Conservation (phyloP, 2,329 filamentous ascomycete genomes). For the Aspergillus quadricinctus region DNA sequence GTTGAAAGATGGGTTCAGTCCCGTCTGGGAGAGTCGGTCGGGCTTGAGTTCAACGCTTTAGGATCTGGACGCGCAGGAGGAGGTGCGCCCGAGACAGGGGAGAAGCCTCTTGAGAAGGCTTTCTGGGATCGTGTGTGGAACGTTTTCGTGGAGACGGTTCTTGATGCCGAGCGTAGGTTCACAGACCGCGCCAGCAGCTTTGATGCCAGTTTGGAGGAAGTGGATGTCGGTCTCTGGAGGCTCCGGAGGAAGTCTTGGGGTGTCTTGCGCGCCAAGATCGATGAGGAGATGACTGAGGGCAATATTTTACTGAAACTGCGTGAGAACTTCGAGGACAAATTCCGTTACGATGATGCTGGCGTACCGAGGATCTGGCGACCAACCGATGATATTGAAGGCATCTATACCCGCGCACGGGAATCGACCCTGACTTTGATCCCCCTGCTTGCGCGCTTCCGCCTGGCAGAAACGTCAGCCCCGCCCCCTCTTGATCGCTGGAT, state of each 20-base stretch:
- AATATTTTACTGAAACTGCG: constrained; percentile 92
- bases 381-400: constrained; percentile 91
- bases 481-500: constrained; percentile 85
- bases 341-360: constrained; percentile 91
- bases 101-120: constrained; percentile 73
- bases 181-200: constrained; percentile 87
- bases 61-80: constrained; percentile 80
- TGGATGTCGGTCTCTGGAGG: constrained; percentile 88
- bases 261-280: constrained; percentile 81
- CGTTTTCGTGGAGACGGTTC: constrained; percentile 75
- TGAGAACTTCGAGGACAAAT: constrained; percentile 99
- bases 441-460: constrained; percentile 76
- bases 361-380: constrained; percentile 96
- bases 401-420: constrained; percentile 88
- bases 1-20: constrained; percentile 93
- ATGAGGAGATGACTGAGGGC: constrained; percentile 97
- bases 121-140: constrained; percentile 96
- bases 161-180: constrained; percentile 81
- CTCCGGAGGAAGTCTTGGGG: constrained; percentile 92
- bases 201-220: constrained; percentile 85
- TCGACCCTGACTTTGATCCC: constrained; percentile 89
- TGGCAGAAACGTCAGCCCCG: constrained; percentile 67
- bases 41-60: constrained; percentile 92
- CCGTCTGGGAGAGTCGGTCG: constrained; percentile 78
- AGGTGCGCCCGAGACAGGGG: constrained; percentile 72